Conservation (phyloP, 352 stramenopile genomes). For the Pythium plurisporium region DNA sequence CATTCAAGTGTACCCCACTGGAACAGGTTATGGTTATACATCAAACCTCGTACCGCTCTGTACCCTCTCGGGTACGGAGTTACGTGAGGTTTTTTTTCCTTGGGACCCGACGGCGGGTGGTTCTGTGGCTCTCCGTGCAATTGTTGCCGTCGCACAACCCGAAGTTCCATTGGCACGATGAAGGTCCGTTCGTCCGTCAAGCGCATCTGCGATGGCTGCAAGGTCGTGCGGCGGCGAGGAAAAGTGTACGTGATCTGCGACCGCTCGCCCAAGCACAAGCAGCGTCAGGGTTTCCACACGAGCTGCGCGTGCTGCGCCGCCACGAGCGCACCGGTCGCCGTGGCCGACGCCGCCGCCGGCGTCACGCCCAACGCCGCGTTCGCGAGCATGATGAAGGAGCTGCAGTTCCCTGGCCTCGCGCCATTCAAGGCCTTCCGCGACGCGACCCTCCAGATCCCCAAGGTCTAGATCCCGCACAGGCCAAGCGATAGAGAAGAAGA, state of each 20-base stretch:
- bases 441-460: slow-evolving; percentile 61
- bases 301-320: slow-evolving; percentile 34
- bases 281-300: slow-evolving; percentile 91
- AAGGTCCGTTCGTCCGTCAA: slow-evolving; percentile 90
- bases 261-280: slow-evolving; percentile 91
- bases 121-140: slow-evolving; percentile 12
- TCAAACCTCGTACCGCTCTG: no score
- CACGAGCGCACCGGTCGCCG: slow-evolving; percentile 19
- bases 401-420: slow-evolving; percentile 89
- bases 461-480: slow-evolving; percentile 33
- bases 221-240: slow-evolving; percentile 80
- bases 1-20: neutral
- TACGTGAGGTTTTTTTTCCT: slow-evolving; percentile 16
- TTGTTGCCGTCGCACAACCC: neutral
- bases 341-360: slow-evolving; percentile 18
- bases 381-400: slow-evolving; percentile 88
- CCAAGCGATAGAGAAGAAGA: neutral
- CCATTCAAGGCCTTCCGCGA: slow-evolving; percentile 79
- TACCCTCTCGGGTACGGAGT: no score
- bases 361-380: slow-evolving; percentile 92
- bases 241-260: slow-evolving; percentile 91
- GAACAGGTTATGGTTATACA: neutral
- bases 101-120: neutral
- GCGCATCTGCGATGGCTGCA: slow-evolving; percentile 90
- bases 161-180: slow-evolving; percentile 45